phyloP scores from a whole-genome alignment of 495 filamentous ascomycete species.

The Cercophora samala region DNA sequence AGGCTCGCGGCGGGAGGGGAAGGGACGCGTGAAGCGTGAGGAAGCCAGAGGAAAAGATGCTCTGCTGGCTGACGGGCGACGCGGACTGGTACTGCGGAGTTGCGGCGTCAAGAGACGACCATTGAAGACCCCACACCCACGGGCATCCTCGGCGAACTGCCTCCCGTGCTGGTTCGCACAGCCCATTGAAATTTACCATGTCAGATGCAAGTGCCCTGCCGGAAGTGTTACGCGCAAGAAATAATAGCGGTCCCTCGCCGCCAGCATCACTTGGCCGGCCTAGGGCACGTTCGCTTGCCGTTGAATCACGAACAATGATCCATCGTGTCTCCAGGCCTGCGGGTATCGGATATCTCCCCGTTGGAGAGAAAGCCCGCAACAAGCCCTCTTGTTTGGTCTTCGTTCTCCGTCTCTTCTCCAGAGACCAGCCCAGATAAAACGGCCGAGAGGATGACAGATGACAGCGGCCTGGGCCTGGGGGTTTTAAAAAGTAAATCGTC shows the following conservation, averaged over 20 bases:
- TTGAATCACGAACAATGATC: neutral
- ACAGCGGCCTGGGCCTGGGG: neutral
- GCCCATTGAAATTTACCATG: slow-evolving; percentile 23
- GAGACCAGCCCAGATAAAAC: neutral
- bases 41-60: slow-evolving; percentile 3
- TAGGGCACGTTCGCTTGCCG: neutral
- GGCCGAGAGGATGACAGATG: neutral
- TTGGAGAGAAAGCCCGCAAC: neutral
- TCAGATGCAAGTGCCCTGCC: slow-evolving; percentile 34
- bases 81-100: slow-evolving; percentile 13
- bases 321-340: neutral
- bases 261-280: neutral
- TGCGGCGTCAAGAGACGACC: slow-evolving; percentile 15
- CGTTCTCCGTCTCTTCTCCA: neutral
- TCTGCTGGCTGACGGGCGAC: slow-evolving; percentile 9
- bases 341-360: neutral
- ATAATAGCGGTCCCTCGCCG: slow-evolving; percentile 19
- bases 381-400: neutral
- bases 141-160: slow-evolving; percentile 26
- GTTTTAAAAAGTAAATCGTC: neutral
- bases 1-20: neutral
- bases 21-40: slow-evolving; percentile 14
- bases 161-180: slow-evolving; percentile 23
- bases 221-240: slow-evolving; percentile 37
- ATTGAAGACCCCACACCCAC: slow-evolving; percentile 27